These are phyloP conservation scores for Backusella tarrabulga DNA, from an alignment of 192 early-diverging fungal species.

Conservation along the genomic window DNA sequence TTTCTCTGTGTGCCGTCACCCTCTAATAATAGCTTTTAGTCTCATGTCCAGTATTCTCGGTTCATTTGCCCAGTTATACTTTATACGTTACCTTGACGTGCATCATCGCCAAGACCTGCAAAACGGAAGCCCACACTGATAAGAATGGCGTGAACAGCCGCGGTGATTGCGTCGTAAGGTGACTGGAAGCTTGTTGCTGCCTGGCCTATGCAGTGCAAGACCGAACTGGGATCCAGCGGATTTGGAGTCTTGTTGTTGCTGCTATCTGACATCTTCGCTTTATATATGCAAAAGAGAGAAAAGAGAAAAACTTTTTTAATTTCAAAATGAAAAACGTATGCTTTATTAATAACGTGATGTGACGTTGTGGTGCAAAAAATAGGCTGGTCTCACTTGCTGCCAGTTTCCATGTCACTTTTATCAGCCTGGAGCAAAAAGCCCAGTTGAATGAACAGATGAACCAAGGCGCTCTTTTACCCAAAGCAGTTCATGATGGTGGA, in stretches of 20 bases:
- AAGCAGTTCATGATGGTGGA: no score
- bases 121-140: constrained; percentile 59
- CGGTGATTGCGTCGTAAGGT: constrained; percentile 48
- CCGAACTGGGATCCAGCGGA: constrained; percentile 29
- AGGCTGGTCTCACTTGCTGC: no score
- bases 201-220: constrained; percentile 15
- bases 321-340: neutral
- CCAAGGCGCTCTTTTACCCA: no score
- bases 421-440: no score
- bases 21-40: neutral
- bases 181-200: constrained; percentile 28
- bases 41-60: no score
- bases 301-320: neutral
- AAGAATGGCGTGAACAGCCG: constrained; percentile 59
- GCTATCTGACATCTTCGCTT: neutral
- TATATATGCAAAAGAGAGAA: neutral
- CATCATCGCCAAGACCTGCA: constrained; percentile 61
- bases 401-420: no score
- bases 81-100: constrained; percentile 23
- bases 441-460: no score
- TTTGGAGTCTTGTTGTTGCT: constrained; percentile 13
- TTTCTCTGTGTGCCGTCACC: constrained; percentile 28
- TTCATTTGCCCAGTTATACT: neutral
- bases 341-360: neutral
- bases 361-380: neutral